Evolutionary conservation across 371 early-diverging fungal species (phyloP), one percentile per base, ranked within the genome.

Genomic region (Zancudomyces culisetae): DNA sequence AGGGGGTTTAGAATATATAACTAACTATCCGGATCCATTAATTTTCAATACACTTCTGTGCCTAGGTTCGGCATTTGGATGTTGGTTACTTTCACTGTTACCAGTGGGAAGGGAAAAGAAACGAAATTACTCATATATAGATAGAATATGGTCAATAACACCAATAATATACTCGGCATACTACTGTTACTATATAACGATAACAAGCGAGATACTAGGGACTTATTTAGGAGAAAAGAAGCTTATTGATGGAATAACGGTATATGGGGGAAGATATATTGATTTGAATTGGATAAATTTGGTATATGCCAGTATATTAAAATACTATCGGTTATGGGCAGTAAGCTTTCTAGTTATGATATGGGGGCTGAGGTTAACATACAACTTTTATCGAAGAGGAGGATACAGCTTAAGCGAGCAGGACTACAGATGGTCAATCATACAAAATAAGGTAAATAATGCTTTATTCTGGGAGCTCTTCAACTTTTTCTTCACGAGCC

Each of bases 281-380:
- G 35, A 35, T 35, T 15, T 35, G 35, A 35, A 35, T 15, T 10
- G 6, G 15, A 10, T 35, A 6, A 10, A 10, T 15, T 10, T 6
- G 10, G 35, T 35, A 15, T 35, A 10, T 35, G 35, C 6, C 10
- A 15, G 6, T 35, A 15, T 35, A 35, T 10, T 6, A 35, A 35
- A 15, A 6, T 15, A 35, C 6, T 24, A 30, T 12, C 13, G 22
- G 39, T 51, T 52, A 51, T 49, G 56, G 0, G 18, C 49, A 21
- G 24, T 42, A 0, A 51, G 42, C 0, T 2, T 64, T 6, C 54
- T 85, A 13, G 74, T 80, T 18, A 56, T 71, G 0, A 35, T 76
- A n/a, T 93, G 93, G 93, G 83, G 85, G 1, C 23, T 61, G 2
- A 76, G 90, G 20, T 64, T 90, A 43, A 85, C 86, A 0, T 83